Evolutionary conservation across 768 basidiomycete species (phyloP).

Genomic region (Suillus decipiens): DNA sequence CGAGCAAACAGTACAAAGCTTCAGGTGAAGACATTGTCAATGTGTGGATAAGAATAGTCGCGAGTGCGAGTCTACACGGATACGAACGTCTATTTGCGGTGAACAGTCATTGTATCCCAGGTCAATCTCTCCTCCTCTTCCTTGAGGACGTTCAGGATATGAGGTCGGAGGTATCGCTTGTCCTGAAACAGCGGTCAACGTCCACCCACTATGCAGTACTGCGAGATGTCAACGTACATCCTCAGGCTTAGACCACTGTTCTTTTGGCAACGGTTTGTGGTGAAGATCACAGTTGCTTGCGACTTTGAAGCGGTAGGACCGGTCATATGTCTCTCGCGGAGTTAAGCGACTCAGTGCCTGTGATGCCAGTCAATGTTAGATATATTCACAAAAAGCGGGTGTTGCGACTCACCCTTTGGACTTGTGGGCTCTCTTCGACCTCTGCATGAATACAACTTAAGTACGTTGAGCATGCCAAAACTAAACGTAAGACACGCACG

Average conservation of each 20-base stretch:
- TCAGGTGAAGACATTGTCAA: conserved; percentile 5
- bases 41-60: conserved; percentile 20
- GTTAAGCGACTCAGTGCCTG: conserved; percentile 87
- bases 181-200: conserved; percentile 55
- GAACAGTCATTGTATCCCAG: conserved; percentile 81
- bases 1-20: not conserved
- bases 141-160: conserved; percentile 67
- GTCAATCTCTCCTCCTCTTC: conserved; percentile 76
- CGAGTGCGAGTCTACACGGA: conserved; percentile 25
- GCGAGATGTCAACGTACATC: conserved; percentile 56
- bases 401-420: conserved; percentile 69
- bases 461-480: not conserved
- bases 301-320: conserved; percentile 85
- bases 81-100: conserved; percentile 56
- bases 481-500: conserved; percentile 50
- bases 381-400: not conserved
- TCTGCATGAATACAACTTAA: conserved; percentile 40
- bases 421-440: conserved; percentile 73
- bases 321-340: conserved; percentile 81
- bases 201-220: conserved; percentile 6
- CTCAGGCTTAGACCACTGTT: conserved; percentile 71
- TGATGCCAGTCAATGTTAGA: conserved; percentile 7
- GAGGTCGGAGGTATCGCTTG: conserved; percentile 81
- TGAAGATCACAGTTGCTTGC: conserved; percentile 54
- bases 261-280: conserved; percentile 79